phyloP scores from a whole-genome alignment of 192 early-diverging fungal genomes.

The Rhizophlyctis rosea region DNA sequence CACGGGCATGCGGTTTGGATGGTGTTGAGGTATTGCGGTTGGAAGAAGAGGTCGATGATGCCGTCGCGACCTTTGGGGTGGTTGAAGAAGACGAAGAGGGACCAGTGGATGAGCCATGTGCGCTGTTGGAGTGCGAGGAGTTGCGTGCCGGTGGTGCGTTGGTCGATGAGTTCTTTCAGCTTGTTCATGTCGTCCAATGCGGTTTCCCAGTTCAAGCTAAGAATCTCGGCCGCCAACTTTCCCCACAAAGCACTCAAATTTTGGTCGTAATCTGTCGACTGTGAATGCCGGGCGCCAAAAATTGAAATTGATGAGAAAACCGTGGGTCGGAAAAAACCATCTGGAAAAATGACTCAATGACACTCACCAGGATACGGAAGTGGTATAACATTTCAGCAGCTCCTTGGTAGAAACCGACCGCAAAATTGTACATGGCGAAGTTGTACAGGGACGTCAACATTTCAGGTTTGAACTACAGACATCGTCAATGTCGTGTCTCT shows the following conservation, averaged over 20 bases:
- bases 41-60: constrained; percentile 89
- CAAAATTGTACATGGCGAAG: constrained; percentile 88
- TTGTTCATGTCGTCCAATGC: constrained; percentile 87
- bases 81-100: constrained; percentile 97
- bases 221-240: constrained; percentile 93
- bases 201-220: constrained; percentile 90
- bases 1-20: constrained; percentile 96
- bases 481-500: constrained; percentile 1
- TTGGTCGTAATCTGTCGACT: constrained; percentile 83
- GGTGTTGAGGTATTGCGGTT: constrained; percentile 91
- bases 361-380: constrained; percentile 83
- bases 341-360: constrained; percentile 14
- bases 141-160: constrained; percentile 53
- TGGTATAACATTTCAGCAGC: constrained; percentile 93
- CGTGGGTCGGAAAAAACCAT: too few species aligned
- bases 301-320: too few species aligned
- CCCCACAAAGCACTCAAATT: constrained; percentile 92
- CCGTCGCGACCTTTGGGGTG: constrained; percentile 94
- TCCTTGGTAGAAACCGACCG: constrained; percentile 86
- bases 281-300: constrained; percentile 1
- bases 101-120: constrained; percentile 94
- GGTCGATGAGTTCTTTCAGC: constrained; percentile 85
- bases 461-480: constrained; percentile 74
- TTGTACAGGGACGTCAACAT: constrained; percentile 86
- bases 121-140: constrained; percentile 91